Evolutionary conservation across 495 filamentous ascomycete genomes (phyloP), one percentile per base, ranked within the genome.

Genomic region (Aspergillus steynii): DNA sequence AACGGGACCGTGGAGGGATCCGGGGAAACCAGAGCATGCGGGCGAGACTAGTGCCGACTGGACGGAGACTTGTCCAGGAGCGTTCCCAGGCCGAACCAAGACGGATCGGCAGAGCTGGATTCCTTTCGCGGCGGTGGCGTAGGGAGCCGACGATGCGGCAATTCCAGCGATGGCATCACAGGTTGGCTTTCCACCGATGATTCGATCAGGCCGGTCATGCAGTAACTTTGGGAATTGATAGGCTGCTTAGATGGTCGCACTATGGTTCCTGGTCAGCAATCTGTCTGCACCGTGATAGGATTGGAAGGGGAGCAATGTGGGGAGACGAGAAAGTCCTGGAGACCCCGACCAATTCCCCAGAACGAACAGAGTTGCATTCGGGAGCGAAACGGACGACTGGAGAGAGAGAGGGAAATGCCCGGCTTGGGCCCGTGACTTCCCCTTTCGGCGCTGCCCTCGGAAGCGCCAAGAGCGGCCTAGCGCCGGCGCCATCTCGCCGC

Each of bases 1-100:
- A 52, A 58, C 42, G 8, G 32, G 28, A 50, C 42, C 45, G 55
- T 65, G 59, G 62, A 59, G 58, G 53, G 45, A 61, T 58, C 58
- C 46, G 58, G 54, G 58, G 58, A 61, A 61, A 48, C 32, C 45
- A 42, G 32, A 52, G 29, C 31, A 56, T 14, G 52, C 59, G 46
- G 53, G 46, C n/a, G 34, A 60, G n/a, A 60, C 58, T 60, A 60
- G 58, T 29, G 56, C n/a, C 49, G 25, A 26, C 12, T 50, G 9
- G 31, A 42, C 20, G 48, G 51, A 45, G n/a, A 27, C 37, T 42
- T 42, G 37, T 15, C 37, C 37, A 8, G 14, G 37, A 42, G 46
- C 28, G 6, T n/a, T 48, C 7, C 34, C 55, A 56, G 46, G 55
- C 55, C 45, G 45, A 58, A 49, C 14, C 10, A 29, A 58, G 55